Conservation (phyloP, 352 stramenopile genomes). For the Saprolegnia parasitica region DNA sequence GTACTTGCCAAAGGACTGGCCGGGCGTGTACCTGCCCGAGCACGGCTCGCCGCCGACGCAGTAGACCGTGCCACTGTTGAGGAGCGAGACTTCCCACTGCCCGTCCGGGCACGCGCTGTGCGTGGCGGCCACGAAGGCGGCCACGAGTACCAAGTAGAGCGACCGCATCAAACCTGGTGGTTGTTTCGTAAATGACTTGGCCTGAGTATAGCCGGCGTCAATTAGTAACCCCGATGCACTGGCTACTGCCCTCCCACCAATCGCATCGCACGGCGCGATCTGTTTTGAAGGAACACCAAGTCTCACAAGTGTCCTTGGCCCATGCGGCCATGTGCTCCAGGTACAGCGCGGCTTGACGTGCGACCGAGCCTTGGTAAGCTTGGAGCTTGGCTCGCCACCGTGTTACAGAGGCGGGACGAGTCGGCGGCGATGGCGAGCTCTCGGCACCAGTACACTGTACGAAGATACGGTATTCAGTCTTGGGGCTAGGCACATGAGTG, state of each 20-base stretch:
- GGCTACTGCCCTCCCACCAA: constrained; percentile 1
- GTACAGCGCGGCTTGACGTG: too few relatives aligned
- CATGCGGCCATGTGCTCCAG: too few relatives aligned
- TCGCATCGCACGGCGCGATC: not conserved
- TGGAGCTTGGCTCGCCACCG: too few relatives aligned
- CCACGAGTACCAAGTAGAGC: constrained; percentile 17
- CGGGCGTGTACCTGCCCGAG: constrained; percentile 10
- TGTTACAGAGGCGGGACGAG: too few relatives aligned
- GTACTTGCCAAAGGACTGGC: constrained; percentile 14
- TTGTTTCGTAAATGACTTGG: constrained; percentile 17
- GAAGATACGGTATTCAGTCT: too few relatives aligned
- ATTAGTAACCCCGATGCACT: constrained; percentile 7
- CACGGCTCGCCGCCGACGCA: constrained; percentile 23
- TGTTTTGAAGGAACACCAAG: not conserved
- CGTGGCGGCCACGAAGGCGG: not conserved
- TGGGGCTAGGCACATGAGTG: too few relatives aligned
- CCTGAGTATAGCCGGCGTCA: not conserved
- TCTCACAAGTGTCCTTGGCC: not conserved
- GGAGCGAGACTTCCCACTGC: constrained; percentile 25
- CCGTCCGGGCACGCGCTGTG: constrained; percentile 16
- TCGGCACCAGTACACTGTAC: too few relatives aligned
- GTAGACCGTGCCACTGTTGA: constrained; percentile 21
- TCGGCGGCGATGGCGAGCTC: too few relatives aligned
- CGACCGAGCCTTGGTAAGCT: too few relatives aligned
- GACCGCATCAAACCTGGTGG: constrained; percentile 17